phyloP scores from a whole-genome alignment of 805 yeast genomes.

The Spathaspora hagerdaliae region DNA sequence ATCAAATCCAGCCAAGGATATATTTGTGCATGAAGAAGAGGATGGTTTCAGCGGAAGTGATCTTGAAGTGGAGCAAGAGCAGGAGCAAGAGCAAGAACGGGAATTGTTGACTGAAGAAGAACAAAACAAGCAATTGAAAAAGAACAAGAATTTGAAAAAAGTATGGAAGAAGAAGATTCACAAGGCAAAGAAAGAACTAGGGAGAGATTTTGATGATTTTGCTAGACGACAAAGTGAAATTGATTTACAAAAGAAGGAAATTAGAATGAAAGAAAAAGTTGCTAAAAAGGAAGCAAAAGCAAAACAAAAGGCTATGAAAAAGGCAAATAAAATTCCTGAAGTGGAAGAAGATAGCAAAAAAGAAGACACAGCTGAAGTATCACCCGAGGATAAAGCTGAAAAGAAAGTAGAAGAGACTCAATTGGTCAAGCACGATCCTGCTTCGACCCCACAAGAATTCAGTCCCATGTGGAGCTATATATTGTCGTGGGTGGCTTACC shows the following conservation, averaged over 20 bases:
- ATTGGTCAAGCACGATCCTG: slow-evolving; percentile 11
- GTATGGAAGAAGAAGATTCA: slow-evolving; percentile 13
- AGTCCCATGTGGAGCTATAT: slow-evolving; percentile 36
- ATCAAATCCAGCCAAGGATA: slow-evolving; percentile 12
- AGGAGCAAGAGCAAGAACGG: background rate
- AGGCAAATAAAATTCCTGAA: background rate
- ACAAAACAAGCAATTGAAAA: slow-evolving; percentile 3
- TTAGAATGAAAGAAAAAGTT: slow-evolving; percentile 1
- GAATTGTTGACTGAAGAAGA: slow-evolving; percentile 8
- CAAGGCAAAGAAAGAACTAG: slow-evolving; percentile 21
- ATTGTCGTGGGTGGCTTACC: slow-evolving; percentile 34
- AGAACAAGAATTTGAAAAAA: slow-evolving; percentile 5
- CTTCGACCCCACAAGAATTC: slow-evolving; percentile 14
- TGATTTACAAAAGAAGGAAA: slow-evolving; percentile 4
- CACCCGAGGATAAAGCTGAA: background rate
- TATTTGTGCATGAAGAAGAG: slow-evolving; percentile 15
- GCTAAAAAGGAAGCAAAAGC: background rate
- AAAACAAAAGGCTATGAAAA: slow-evolving; percentile 1
- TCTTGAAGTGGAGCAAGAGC: slow-evolving; percentile 9
- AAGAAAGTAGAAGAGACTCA: slow-evolving; percentile 7
- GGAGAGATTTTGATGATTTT: slow-evolving; percentile 16
- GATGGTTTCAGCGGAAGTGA: slow-evolving; percentile 17
- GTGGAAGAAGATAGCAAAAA: background rate
- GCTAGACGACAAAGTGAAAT: slow-evolving; percentile 15
- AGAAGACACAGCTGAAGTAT: background rate